A percentile compares a stretch with the other conserved stretches of the same genome.
Conservation (phyloP, 1,284 basidiomycete species). For the Coniferiporia sulphurascens region DNA sequence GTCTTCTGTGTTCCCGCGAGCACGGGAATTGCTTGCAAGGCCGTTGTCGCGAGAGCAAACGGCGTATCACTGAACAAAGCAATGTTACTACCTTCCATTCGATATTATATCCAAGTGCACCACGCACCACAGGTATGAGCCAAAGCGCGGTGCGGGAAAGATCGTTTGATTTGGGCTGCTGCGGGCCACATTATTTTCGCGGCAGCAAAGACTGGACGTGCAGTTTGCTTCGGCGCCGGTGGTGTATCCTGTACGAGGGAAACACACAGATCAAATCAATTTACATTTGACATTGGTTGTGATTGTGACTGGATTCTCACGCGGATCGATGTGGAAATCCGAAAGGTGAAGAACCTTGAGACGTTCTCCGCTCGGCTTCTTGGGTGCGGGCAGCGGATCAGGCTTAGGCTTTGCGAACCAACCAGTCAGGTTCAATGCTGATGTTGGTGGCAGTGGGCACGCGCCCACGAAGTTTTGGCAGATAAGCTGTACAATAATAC, state of each 20-base stretch:
- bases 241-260: conserved; percentile 48
- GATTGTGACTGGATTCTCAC: conserved; percentile 29
- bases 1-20: conserved; percentile 55
- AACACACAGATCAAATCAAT: no score
- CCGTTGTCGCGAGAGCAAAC: conserved; percentile 56
- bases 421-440: conserved; percentile 47
- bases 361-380: conserved; percentile 54
- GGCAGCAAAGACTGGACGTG: conserved; percentile 66
- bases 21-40: conserved; percentile 62
- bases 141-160: conserved; percentile 61
- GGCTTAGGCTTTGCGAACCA: conserved; percentile 71
- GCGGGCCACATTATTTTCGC: conserved; percentile 49
- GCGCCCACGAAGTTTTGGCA: conserved; percentile 50
- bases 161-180: conserved; percentile 45
- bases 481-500: conserved; percentile 36
- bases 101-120: no score
- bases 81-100: no score
- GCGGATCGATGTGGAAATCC: conserved; percentile 75
- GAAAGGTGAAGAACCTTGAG: conserved; percentile 74
- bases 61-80: conserved; percentile 51
- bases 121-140: conserved; percentile 54
- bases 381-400: conserved; percentile 49
- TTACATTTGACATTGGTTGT: background rate
- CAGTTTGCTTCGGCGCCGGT: conserved; percentile 74
- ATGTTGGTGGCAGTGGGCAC: conserved; percentile 46